Base-by-base conservation (phyloP, 331 rosid species). In the Erythrophleum ivorense region DNA sequence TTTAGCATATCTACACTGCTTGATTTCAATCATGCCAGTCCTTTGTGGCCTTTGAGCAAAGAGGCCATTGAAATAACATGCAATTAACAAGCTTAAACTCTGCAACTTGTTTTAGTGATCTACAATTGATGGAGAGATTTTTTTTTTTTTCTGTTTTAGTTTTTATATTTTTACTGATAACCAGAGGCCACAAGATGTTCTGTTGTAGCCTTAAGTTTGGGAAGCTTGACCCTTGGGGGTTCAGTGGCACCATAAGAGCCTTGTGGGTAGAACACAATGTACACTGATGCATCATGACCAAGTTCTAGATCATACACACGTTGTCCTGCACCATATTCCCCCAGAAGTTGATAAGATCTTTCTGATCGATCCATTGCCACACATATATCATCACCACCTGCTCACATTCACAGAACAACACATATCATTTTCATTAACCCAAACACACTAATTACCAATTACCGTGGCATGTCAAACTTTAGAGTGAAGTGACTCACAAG, bases 351-450 rank as follows among this genome's bases (percentile, higher is more conserved):
- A 88, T 95, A 95, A 0, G 97, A 95, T 80, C 97, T 92, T 80
- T 95, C 99, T 49, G 98, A 89, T 85, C 76, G 89, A 79, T 93
- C 97, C 99, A 95, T 93, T 78, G 90, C 77, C 8, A 95, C 87
- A 77, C 99, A 95, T 40, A 86, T 54, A 45, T 91, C 97, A 40
- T 93, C 98, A 54, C 87, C 83, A 72, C 98, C 98, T 93, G 89
- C 71, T 7, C 71, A 81, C 75, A 50, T 24, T 34, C 65, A 78
- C 62, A 46, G 71, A 19, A 29, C 10, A 12, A 45, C 29, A 48
- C 50, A 34, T 62, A 31, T 6, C 10, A 63, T 65, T 82, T 84
- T 71, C 63, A 41, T 52, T 55, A 33, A 15, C 64, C 48, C 19
- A 16, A 63, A 75, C 50, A 24, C 1, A 71, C 3, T 36, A n/a